Evolutionary conservation across 371 early-diverging fungal species (phyloP), one percentile per base, ranked within the genome.

Genomic region (Mycotypha africana): DNA sequence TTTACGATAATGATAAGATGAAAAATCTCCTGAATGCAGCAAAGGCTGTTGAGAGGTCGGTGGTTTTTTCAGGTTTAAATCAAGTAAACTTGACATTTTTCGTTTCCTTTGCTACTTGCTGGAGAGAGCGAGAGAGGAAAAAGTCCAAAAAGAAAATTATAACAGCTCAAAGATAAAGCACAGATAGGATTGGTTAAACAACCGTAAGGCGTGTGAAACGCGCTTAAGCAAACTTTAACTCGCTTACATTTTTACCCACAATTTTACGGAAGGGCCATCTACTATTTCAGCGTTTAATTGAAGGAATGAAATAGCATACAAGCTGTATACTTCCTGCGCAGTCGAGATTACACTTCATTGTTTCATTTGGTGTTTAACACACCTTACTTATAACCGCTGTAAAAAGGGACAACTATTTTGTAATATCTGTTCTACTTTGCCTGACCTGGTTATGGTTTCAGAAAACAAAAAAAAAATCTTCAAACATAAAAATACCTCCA

Each of bases 61-160:
- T 40, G 15, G 44, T 45, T 39, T 14, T 20, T 35, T 11, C 36
- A 41, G 36, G n/a, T n/a, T n/a, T n/a, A n/a, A n/a, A n/a, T n/a
- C n/a, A n/a, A n/a, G n/a, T n/a, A n/a, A n/a, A n/a, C n/a, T n/a
- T n/a, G n/a, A n/a, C n/a, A n/a, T n/a, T n/a, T n/a, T n/a, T n/a
- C 41, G 33, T 46, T 40, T 51, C 43, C 43, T 28, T 51, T 49
- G 45, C 49, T 48, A 35, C 37, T 43, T 24, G 35, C 17, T n/a
- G 8, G 5, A 14, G 19, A 30, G 10, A 21, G 10, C 12, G 10
- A 31, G 22, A 48, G 17, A 33, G 32, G 40, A 49, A 42, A 23
- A 41, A 28, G 12, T 6, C 12, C 8, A 16, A 8, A 35, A 34
- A 49, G 42, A 34, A 35, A 42, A 36, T 35, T 12, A 23, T 26